phyloP scores from a whole-genome alignment of 768 basidiomycete genomes.

The Termitomyces sp. region DNA sequence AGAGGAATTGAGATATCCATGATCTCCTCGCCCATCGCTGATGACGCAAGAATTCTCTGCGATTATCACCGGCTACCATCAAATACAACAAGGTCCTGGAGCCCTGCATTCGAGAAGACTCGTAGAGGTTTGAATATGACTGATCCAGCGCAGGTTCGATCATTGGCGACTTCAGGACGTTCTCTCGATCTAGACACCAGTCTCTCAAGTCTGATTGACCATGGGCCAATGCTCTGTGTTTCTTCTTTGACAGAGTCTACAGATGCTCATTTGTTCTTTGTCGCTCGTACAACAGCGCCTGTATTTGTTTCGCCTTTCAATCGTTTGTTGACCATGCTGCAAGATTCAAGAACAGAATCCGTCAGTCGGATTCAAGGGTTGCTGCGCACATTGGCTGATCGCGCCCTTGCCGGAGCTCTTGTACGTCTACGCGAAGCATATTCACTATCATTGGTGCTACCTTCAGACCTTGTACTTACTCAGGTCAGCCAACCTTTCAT shows the following conservation, averaged over 20 bases:
- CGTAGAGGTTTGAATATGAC: conserved; percentile 32
- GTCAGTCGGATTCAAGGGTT: conserved; percentile 14
- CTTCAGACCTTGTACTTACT: conserved; percentile 34
- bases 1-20: conserved; percentile 86
- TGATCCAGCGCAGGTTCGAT: neutral
- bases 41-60: conserved; percentile 47
- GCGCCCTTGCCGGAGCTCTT: conserved; percentile 15
- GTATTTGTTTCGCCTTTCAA: conserved; percentile 29
- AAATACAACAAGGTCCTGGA: conserved; percentile 13
- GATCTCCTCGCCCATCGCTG: conserved; percentile 30
- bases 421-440: conserved; percentile 22
- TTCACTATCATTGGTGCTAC: conserved; percentile 28
- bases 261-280: conserved; percentile 33
- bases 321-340: conserved; percentile 24
- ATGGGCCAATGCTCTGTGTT: conserved; percentile 32
- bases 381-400: conserved; percentile 21
- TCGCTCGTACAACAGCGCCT: conserved; percentile 34
- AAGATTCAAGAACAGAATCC: conserved; percentile 4
- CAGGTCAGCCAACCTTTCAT: conserved; percentile 40
- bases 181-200: conserved; percentile 49
- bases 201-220: conserved; percentile 42
- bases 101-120: conserved; percentile 31
- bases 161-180: conserved; percentile 35
- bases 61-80: conserved; percentile 52
- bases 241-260: conserved; percentile 16